Evolutionary conservation across 1,284 basidiomycete genomes (phyloP), one percentile per base, ranked within the genome.

Genomic region (Volvariella volvacea): DNA sequence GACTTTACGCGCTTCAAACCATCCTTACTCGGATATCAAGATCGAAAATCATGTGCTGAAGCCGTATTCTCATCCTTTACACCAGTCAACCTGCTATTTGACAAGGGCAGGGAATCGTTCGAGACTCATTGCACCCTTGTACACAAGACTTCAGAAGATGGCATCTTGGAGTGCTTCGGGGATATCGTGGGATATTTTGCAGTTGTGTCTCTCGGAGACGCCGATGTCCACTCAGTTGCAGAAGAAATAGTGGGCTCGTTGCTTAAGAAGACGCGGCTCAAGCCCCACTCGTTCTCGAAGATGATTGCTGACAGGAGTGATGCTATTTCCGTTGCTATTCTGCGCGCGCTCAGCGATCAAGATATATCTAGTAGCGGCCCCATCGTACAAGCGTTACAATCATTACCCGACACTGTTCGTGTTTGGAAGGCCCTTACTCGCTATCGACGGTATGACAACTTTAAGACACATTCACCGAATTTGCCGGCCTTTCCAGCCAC

Each of bases 131-230:
- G 87, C 54, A 68, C 68, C 37, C 68, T 77, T n/a, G 61, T 81
- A 19, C 73, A 76, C 42, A 78, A 73, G 49, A 63, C 70, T 1
- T 46, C 58, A 4, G 53, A 57, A 2, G 71, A 84, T 6, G 88
- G 80, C 3, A 61, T 86, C 41, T 64, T 62, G 15, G 70, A 74
- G 42, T 89, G 84, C 55, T 82, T 92, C 48, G 76, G 85, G 3
- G 80, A 86, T 40, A 74, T 88, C 39, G 66, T 89, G 22, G 87
- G 82, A 0, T 72, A 77, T 50, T 71, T 78, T 46, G 68, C 85
- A 39, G 69, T 74, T 4, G 65, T 65, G 20, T 73, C 67, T 53
- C 56, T 78, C 10, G 64, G 74, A 37, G 49, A 64, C 16, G 36
- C 55, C 16, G 47, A 52, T 38, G 14, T 54, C 15, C 48, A 52